A percentile compares a stretch with the other conserved stretches of the same genome.
Evolutionary conservation across 257 asterid species (phyloP).

Genomic region (Leptodermis oblonga): DNA sequence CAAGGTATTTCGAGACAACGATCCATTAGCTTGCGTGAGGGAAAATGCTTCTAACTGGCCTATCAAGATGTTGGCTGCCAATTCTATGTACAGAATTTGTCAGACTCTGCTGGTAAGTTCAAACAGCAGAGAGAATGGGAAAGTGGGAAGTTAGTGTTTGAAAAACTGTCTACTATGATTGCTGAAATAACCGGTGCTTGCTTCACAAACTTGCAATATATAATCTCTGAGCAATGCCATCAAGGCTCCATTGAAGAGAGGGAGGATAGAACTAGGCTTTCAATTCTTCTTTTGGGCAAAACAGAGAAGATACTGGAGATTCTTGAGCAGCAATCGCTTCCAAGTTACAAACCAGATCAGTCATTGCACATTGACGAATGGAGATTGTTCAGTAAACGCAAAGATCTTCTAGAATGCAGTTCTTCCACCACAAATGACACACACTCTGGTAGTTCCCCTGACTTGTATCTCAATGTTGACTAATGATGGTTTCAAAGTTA

Average conservation of each 20-base stretch:
- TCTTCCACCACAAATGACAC: conserved; percentile 29
- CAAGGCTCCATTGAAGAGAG: conserved; percentile 47
- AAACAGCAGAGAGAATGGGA: conserved; percentile 23
- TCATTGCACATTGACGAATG: conserved; percentile 48
- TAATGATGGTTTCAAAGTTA: no score
- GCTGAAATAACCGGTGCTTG: conserved; percentile 63
- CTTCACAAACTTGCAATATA: conserved; percentile 55
- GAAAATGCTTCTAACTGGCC: conserved; percentile 67
- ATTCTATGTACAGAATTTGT: conserved; percentile 72
- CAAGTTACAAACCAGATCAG: conserved; percentile 36
- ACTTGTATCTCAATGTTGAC: conserved; percentile 38
- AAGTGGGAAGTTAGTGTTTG: conserved; percentile 35
- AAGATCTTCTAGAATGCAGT: conserved; percentile 16
- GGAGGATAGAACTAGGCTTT: conserved; percentile 41
- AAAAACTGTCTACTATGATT: conserved; percentile 42
- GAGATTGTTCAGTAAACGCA: conserved; percentile 39
- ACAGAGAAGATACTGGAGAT: conserved; percentile 53
- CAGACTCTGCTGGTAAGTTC: conserved; percentile 47
- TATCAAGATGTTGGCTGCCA: conserved; percentile 52
- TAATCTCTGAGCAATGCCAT: conserved; percentile 56
- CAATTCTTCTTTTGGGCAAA: conserved; percentile 60
- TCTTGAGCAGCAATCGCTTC: conserved; percentile 41
- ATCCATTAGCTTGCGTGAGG: conserved; percentile 22
- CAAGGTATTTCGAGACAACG: conserved; percentile 34
- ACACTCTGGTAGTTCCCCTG: conserved; percentile 27